These are phyloP conservation scores for Coniochaeta sp. DNA, from an alignment of 2,329 filamentous ascomycete species.

Conservation along the genomic window DNA sequence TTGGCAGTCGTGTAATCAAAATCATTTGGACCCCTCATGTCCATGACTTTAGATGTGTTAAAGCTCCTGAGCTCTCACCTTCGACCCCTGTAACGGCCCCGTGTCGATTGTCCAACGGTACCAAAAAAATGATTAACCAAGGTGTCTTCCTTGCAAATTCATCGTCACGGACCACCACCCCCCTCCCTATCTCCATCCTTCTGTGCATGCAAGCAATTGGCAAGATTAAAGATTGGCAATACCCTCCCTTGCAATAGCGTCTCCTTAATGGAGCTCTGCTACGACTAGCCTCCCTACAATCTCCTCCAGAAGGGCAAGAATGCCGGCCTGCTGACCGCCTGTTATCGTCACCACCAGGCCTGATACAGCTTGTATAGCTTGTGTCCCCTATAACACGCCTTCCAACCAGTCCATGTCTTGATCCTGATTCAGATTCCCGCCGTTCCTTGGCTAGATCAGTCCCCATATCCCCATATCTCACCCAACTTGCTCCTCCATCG, in stretches of 20 bases:
- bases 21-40: background rate
- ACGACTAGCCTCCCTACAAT: background rate
- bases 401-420: background rate
- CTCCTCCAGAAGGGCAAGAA: background rate
- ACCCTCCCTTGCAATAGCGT: background rate
- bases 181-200: background rate
- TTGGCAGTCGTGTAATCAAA: background rate
- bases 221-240: background rate
- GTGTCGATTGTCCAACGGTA: background rate
- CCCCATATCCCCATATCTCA: background rate
- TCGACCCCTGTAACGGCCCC: background rate
- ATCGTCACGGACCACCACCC: slow-evolving; percentile 1
- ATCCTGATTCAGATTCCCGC: no score
- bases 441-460: background rate
- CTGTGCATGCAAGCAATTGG: background rate
- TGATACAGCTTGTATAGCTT: background rate
- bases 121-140: background rate
- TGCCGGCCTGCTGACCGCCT: background rate
- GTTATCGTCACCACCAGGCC: background rate
- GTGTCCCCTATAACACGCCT: background rate
- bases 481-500: background rate
- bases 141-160: background rate
- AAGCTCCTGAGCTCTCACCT: background rate
- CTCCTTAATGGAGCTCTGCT: background rate
- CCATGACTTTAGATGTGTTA: background rate